Evolutionary conservation across 73 alveolate genomes (phyloP).

Genomic region (Paramecium biaurelia): DNA sequence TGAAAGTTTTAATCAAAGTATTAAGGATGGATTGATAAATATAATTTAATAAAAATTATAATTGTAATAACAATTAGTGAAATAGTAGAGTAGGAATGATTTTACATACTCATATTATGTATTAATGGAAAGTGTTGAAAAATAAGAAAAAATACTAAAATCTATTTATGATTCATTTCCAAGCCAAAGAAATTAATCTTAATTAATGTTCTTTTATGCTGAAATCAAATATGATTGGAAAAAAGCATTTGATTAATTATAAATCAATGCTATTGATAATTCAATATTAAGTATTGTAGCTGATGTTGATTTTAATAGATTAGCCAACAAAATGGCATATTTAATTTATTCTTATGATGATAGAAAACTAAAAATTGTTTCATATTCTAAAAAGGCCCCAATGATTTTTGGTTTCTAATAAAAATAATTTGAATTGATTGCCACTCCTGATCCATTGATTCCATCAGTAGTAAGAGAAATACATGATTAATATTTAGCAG

Average conservation of each 20-base stretch:
- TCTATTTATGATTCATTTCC: not conserved
- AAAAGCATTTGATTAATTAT: not conserved
- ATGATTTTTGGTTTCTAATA: not conserved
- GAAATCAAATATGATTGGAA: not conserved
- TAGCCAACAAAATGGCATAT: not conserved
- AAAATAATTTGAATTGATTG: not conserved
- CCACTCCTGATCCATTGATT: not conserved
- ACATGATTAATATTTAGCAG: not conserved
- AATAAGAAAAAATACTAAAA: not conserved
- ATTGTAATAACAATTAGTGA: not conserved
- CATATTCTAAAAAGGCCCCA: not conserved
- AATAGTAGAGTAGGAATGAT: not conserved
- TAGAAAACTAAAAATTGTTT: not conserved
- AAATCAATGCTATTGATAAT: not conserved
- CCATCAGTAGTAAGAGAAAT: not conserved
- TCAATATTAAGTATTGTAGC: not conserved
- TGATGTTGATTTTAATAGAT: not conserved
- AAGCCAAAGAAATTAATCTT: not conserved
- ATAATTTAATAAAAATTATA: not conserved
- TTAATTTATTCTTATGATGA: not conserved
- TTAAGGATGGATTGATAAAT: not conserved
- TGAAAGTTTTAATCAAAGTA: not conserved
- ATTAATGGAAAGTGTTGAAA: not conserved
- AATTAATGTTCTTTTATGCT: not conserved
- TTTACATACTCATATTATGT: not conserved